A percentile compares a stretch with the other conserved stretches of the same genome.
These are phyloP conservation scores for Dactylorhiza incarnata DNA, from an alignment of 106 monocot species.

Conservation along the genomic window DNA sequence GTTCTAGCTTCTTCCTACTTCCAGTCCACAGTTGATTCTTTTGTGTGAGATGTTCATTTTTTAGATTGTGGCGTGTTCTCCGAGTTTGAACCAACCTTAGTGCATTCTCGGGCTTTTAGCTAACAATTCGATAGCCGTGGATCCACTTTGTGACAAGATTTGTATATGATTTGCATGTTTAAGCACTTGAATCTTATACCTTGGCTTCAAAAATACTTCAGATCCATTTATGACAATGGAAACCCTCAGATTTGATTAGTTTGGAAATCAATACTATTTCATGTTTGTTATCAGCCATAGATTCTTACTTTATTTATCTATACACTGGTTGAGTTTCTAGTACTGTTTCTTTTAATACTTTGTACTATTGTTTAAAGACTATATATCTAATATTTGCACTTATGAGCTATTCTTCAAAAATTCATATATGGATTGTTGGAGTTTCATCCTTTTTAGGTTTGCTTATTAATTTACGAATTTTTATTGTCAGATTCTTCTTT, in stretches of 20 bases:
- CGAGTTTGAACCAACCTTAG: not conserved
- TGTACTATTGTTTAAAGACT: not conserved
- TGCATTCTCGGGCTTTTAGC: not conserved
- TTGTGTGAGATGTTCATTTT: not conserved
- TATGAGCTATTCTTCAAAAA: not conserved
- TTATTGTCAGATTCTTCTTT: constrained; percentile 55
- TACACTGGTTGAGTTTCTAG: not conserved
- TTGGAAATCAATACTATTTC: not conserved
- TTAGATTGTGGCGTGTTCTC: not conserved
- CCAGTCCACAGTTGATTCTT: not conserved
- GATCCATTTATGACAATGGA: not conserved
- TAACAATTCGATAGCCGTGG: not conserved
- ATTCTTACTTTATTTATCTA: not conserved
- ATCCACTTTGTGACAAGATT: not conserved
- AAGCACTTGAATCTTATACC: not conserved
- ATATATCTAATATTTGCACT: not conserved
- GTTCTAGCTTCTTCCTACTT: not conserved
- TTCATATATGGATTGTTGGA: not conserved
- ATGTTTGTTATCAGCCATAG: not conserved
- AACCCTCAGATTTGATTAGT: not conserved
- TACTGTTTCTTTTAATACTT: not conserved
- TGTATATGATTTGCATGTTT: not conserved
- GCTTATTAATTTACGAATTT: not conserved
- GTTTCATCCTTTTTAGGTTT: not conserved
- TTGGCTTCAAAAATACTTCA: not conserved